Conservation (phyloP, 768 basidiomycete genomes). For the Gyrodon lividus region DNA sequence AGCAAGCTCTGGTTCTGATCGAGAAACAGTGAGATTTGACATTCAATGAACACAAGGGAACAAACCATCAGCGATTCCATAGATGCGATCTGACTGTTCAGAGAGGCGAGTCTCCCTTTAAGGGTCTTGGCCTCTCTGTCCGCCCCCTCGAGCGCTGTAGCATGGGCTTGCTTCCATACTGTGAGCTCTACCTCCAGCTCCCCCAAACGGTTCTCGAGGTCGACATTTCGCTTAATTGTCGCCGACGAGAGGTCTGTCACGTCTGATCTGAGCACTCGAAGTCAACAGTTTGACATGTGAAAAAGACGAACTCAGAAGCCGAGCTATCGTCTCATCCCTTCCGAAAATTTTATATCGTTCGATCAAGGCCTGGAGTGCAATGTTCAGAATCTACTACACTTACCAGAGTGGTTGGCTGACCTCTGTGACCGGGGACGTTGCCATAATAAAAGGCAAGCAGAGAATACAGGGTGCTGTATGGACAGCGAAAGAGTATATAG, state of each 20-base stretch:
- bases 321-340: slow-evolving; percentile 68
- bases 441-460: slow-evolving; percentile 40
- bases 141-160: slow-evolving; percentile 57
- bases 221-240: slow-evolving; percentile 61
- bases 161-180: slow-evolving; percentile 71
- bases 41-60: background rate
- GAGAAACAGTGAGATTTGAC: slow-evolving; percentile 4
- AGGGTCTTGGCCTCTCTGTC: slow-evolving; percentile 65
- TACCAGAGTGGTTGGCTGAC: slow-evolving; percentile 66
- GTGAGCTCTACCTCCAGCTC: slow-evolving; percentile 69
- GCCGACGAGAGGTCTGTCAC: slow-evolving; percentile 57
- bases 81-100: slow-evolving; percentile 62
- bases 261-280: slow-evolving; percentile 11
- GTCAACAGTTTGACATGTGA: slow-evolving; percentile 1
- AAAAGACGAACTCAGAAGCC: slow-evolving; percentile 51
- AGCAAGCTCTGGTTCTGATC: slow-evolving; percentile 61
- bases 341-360: slow-evolving; percentile 17
- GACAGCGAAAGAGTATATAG: slow-evolving; percentile 36
- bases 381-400: slow-evolving; percentile 27
- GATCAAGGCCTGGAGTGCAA: slow-evolving; percentile 16
- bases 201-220: slow-evolving; percentile 61
- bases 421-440: slow-evolving; percentile 60
- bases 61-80: slow-evolving; percentile 51
- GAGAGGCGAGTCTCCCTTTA: slow-evolving; percentile 62
- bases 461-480: slow-evolving; percentile 27